Base-by-base conservation (phyloP, 2,329 filamentous ascomycete species). In the Didymella pomorum region DNA sequence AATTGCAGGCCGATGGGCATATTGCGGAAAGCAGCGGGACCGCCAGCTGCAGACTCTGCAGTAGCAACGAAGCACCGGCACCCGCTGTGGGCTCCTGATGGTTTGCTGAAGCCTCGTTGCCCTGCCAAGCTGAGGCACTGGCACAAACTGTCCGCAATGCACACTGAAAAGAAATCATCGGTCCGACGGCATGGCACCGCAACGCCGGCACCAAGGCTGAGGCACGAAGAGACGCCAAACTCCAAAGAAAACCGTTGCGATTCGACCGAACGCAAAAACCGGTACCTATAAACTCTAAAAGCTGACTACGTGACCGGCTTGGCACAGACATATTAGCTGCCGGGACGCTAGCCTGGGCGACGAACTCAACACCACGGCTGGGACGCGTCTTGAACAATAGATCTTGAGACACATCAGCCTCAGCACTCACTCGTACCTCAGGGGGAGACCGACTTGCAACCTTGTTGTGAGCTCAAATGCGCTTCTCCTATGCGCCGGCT, bases 151-250 rank as follows among this genome's bases (percentile, higher is more conserved):
- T 28, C 37, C 31, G 41, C 33, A 44, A 50, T 41, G 45, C 37
- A 35, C 20, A 3, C 39, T 51, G 14, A 18, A 35, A 48, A 41
- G 12, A 20, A 55, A 47, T 26, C 52, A 54, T 60, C 66, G 64
- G 63, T 45, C 67, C 66, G 67, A 60, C 29, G 49, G 45, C n/a
- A 21, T 44, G 60, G 52, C 59, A 61, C 61, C 56, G 61, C 61
- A 59, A 61, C 58, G 53, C 52, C 42, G 56, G 48, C 28, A 60
- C 50, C 60, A 42, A 60, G 46, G 54, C 58, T 62, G 58, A 53
- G 58, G 52, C 41, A 55, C 26, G 20, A 47, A 7, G 7, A 28
- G 23, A 57, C 56, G 58, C 53, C 60, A 58, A 58, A 51, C 53
- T 53, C 20, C 52, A 60, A 33, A 46, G 39, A 60, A 56, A 55